Evolutionary conservation across 257 asterid genomes (phyloP).

Genomic region (Osmanthus fragrans): DNA sequence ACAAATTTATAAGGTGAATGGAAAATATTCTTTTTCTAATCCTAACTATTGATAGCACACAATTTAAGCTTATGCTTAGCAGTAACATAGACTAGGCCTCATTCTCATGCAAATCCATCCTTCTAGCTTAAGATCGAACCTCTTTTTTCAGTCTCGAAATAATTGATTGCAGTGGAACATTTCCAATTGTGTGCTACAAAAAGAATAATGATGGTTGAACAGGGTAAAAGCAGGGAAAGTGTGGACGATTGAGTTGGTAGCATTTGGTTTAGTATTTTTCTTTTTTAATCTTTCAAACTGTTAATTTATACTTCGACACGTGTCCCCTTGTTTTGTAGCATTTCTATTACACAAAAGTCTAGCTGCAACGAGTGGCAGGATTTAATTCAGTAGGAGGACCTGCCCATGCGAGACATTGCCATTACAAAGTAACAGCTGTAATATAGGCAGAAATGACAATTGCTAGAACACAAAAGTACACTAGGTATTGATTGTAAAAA

Average conservation of each 20-base stretch:
- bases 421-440: background rate
- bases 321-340: no score
- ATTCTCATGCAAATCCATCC: background rate
- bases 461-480: background rate
- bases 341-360: background rate
- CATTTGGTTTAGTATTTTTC: no score
- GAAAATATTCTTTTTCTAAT: no score
- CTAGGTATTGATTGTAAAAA: background rate
- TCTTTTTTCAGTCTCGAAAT: background rate
- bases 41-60: no score
- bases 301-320: no score
- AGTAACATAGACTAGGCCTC: background rate
- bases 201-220: background rate
- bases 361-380: background rate
- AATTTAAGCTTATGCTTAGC: background rate
- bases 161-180: background rate
- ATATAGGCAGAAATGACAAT: background rate
- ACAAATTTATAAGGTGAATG: no score
- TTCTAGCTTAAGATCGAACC: background rate
- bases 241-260: no score
- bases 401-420: background rate
- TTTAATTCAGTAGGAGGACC: background rate
- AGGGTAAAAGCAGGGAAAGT: no score
- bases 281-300: no score
- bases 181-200: background rate